Conservation (phyloP, 306 rosid genomes). For the Morella rubra region DNA sequence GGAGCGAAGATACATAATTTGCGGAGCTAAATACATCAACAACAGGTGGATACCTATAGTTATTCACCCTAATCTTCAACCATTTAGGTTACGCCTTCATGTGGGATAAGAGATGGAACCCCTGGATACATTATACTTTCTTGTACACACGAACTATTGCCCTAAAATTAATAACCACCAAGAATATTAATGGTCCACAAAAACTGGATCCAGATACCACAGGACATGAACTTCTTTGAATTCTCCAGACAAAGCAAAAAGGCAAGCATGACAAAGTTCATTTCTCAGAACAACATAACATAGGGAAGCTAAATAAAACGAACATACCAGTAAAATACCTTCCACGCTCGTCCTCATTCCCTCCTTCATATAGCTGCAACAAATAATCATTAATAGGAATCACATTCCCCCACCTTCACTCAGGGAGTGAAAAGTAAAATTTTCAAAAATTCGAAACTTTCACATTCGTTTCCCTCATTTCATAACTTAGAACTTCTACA, state of each 20-base stretch:
- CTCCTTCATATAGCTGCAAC: slow-evolving; percentile 86
- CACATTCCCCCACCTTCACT: neutral
- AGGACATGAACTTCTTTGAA: neutral
- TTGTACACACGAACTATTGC: neutral
- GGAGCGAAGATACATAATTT: neutral
- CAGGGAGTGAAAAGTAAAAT: neutral
- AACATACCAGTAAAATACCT: slow-evolving; percentile 84
- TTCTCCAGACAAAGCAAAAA: neutral
- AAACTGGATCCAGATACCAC: neutral
- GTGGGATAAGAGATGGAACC: neutral
- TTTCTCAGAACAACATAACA: neutral
- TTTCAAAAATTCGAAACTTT: neutral
- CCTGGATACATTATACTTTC: neutral
- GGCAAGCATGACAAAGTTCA: neutral
- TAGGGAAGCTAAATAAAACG: neutral
- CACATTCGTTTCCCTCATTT: neutral
- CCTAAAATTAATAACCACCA: neutral
- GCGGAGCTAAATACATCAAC: neutral
- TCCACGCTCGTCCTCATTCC: slow-evolving; percentile 99
- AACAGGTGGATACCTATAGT: neutral
- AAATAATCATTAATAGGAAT: slow-evolving; percentile 18
- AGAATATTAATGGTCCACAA: neutral
- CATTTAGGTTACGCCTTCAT: neutral
- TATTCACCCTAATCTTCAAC: neutral
- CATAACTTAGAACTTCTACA: neutral